phyloP scores from a whole-genome alignment of 768 basidiomycete genomes.

The Cantharellus anzutake region DNA sequence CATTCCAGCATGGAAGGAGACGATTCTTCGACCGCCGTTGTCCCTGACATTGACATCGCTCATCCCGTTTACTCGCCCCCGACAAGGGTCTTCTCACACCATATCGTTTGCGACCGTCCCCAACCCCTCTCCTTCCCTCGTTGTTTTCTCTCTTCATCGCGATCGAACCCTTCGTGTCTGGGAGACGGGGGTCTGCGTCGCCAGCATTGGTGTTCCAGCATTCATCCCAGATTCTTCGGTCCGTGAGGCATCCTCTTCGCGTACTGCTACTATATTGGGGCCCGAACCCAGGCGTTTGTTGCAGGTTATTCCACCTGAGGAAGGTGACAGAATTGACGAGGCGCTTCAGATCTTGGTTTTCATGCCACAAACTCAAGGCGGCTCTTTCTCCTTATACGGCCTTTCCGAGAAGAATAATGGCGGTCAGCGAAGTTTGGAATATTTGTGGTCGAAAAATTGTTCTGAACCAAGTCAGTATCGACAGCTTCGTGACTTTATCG shows the following conservation, averaged over 20 bases:
- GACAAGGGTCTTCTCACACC: slow-evolving; percentile 34
- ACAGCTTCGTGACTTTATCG: slow-evolving; percentile 58
- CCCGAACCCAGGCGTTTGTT: slow-evolving; percentile 44
- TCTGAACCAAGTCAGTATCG: slow-evolving; percentile 42
- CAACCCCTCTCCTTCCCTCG: slow-evolving; percentile 53
- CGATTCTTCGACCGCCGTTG: slow-evolving; percentile 30
- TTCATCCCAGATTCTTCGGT: slow-evolving; percentile 10
- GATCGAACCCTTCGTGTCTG: slow-evolving; percentile 73
- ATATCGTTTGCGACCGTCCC: slow-evolving; percentile 54
- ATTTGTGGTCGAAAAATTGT: slow-evolving; percentile 36
- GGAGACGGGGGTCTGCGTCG: slow-evolving; percentile 23
- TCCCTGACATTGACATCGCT: slow-evolving; percentile 47
- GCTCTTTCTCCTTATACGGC: slow-evolving; percentile 54
- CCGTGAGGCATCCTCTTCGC: slow-evolving; percentile 15
- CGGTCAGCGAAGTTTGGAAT: slow-evolving; percentile 12
- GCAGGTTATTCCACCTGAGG: slow-evolving; percentile 28
- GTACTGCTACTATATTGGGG: slow-evolving; percentile 38
- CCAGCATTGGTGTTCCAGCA: background rate
- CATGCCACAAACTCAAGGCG: slow-evolving; percentile 54
- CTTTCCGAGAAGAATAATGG: slow-evolving; percentile 10
- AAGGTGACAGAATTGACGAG: slow-evolving; percentile 11
- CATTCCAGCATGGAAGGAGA: slow-evolving; percentile 50
- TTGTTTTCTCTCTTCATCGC: slow-evolving; percentile 72
- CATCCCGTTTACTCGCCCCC: slow-evolving; percentile 25
- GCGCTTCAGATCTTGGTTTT: slow-evolving; percentile 50